These are phyloP conservation scores for Friedmanniomyces endolithicus DNA, from an alignment of 495 filamentous ascomycete species.

Conservation along the genomic window DNA sequence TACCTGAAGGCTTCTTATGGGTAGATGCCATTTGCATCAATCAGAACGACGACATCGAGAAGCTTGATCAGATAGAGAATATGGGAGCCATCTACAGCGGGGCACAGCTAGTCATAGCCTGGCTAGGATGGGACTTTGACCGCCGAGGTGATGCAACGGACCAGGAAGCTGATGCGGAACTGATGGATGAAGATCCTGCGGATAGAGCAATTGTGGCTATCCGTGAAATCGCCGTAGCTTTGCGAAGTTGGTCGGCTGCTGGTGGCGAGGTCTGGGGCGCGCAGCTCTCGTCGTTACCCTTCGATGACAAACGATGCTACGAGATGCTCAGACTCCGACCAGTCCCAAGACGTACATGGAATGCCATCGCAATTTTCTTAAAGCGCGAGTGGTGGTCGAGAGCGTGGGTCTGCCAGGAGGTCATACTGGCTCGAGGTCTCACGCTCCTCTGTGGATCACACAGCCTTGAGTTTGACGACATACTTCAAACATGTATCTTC, in stretches of 20 bases:
- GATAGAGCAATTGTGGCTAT: background rate
- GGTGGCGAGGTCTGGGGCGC: background rate
- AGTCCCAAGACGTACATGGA: background rate
- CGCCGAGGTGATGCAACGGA: background rate
- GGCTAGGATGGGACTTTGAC: background rate
- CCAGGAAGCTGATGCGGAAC: background rate
- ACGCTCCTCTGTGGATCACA: background rate
- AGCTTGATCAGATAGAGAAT: background rate
- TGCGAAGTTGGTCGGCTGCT: background rate
- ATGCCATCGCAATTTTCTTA: background rate
- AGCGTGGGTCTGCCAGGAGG: background rate
- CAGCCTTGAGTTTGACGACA: background rate
- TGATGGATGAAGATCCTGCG: background rate
- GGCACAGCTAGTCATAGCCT: background rate
- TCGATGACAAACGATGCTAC: background rate
- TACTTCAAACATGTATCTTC: background rate
- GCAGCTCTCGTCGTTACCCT: background rate
- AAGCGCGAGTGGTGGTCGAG: background rate
- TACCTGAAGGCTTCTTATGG: background rate
- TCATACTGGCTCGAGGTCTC: background rate
- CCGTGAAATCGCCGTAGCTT: background rate
- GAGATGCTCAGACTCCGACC: background rate
- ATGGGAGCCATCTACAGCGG: background rate
- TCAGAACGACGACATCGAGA: background rate
- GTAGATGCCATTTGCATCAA: background rate